These are phyloP conservation scores for Erysiphe pulchra DNA, from an alignment of 2,329 filamentous ascomycete species.

Conservation along the genomic window DNA sequence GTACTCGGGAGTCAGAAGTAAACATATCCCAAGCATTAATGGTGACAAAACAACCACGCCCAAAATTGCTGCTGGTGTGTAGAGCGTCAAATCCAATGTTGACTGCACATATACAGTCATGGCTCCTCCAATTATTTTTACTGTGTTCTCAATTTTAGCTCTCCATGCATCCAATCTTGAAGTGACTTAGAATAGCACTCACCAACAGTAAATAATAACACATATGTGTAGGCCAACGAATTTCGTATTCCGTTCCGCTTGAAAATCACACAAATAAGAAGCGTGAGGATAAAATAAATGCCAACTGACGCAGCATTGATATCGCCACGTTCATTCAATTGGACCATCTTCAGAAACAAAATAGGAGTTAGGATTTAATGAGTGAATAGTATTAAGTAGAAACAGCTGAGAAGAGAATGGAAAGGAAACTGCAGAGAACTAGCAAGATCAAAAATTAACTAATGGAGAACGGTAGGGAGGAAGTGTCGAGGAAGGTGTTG, in stretches of 20 bases:
- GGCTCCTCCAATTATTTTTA: constrained; percentile 1
- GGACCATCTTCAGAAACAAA: no score
- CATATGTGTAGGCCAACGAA: not conserved
- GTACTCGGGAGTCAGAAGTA: constrained; percentile 1
- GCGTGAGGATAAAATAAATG: constrained; percentile 1
- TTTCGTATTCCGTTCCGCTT: not conserved
- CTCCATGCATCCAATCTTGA: not conserved
- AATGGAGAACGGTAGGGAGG: no score
- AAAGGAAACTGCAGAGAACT: no score
- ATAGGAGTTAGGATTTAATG: no score
- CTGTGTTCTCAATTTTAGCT: not conserved
- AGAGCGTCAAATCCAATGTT: not conserved
- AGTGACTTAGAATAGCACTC: not conserved
- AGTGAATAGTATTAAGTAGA: no score
- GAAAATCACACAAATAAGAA: not conserved
- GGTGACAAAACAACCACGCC: constrained; percentile 1
- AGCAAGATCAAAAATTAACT: no score
- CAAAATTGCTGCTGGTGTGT: constrained; percentile 1
- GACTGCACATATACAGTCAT: constrained; percentile 1
- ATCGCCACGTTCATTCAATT: constrained; percentile 1
- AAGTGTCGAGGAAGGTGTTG: no score
- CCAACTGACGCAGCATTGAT: constrained; percentile 1
- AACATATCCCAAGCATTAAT: not conserved
- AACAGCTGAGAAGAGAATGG: no score
- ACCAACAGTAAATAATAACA: constrained; percentile 1